phyloP scores from a whole-genome alignment of 257 asterid genomes.

The Voacanga thouarsii region DNA sequence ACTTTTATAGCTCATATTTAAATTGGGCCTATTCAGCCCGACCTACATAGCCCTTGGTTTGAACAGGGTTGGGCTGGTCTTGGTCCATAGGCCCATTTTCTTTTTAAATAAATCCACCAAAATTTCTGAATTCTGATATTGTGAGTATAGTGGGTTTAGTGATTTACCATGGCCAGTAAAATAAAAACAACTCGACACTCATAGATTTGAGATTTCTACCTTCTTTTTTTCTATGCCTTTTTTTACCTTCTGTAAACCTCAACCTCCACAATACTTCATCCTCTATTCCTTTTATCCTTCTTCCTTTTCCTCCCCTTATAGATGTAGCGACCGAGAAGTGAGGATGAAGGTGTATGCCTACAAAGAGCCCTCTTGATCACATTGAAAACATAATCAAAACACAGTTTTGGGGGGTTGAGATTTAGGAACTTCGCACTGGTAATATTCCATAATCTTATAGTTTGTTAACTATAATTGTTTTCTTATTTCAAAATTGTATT shows the following conservation, averaged over 20 bases:
- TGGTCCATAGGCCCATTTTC: too few species aligned
- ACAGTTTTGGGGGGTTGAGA: background rate
- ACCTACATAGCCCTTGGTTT: too few species aligned
- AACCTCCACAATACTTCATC: conserved; percentile 5
- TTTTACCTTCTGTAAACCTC: conserved; percentile 5
- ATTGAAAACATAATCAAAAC: background rate
- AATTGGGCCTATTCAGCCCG: too few species aligned
- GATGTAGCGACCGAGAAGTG: too few species aligned
- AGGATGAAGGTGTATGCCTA: background rate
- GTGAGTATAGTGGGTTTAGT: too few species aligned
- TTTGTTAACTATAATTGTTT: background rate
- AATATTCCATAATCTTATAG: background rate
- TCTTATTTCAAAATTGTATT: background rate
- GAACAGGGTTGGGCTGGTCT: too few species aligned
- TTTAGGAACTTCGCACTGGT: background rate
- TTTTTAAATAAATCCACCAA: too few species aligned
- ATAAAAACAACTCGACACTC: too few species aligned
- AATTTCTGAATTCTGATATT: too few species aligned
- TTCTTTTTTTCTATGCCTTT: background rate
- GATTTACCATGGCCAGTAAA: too few species aligned
- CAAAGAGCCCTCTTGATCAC: background rate
- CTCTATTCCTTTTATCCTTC: background rate
- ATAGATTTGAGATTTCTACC: too few species aligned
- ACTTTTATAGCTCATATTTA: too few species aligned
- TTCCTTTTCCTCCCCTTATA: background rate